Evolutionary conservation across 169 alveolate species (phyloP), one percentile per base, ranked within the genome.

Genomic region (Plasmodium vinckei): DNA sequence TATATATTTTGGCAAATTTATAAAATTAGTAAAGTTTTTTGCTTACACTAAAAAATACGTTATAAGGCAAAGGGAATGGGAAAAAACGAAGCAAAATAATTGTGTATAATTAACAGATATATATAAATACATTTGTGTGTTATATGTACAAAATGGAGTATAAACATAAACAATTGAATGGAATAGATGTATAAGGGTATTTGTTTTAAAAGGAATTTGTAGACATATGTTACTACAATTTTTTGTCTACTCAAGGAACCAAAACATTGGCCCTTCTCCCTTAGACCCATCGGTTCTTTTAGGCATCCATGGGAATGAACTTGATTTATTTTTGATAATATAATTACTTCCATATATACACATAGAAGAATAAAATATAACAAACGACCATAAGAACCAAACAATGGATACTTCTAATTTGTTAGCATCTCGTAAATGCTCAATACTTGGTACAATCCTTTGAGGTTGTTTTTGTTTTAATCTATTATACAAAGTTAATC

Each of bases 281-380:
- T 90, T 84, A 6, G 95, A 87, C 4, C 96, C 96, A 87, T 94
- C 95, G 15, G 93, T 93, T 49, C 97, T 90, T 27, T 92, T 70
- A n/a, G 95, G 96, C 87, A 93, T 86, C 96, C 97, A 95, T 15
- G 97, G 97, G 92, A 87, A 93, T 46, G 94, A 96, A 7, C 64
- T 69, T 15, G 91, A 86, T 70, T 91, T 97, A 82, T 94, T 94
- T 56, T 92, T 64, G 33, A 93, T 73, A 21, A 93, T 92, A 88
- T 92, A 95, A 73, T 89, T 87, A 61, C 87, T 69, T 33, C 95
- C 95, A 51, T 61, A 91, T 39, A 77, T 61, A 39, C 93, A 72
- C 87, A 93, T 87, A 56, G 92, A 53, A 68, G 75, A 87, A 69
- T 87, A 88, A 71, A 94, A 88, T 65, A 73, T 21, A 67, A 89